Percentiles rank a stretch among this genome's conserved stretches.
phyloP scores from a whole-genome alignment of 768 basidiomycete genomes.

The Hydnomerulius pinastri region DNA sequence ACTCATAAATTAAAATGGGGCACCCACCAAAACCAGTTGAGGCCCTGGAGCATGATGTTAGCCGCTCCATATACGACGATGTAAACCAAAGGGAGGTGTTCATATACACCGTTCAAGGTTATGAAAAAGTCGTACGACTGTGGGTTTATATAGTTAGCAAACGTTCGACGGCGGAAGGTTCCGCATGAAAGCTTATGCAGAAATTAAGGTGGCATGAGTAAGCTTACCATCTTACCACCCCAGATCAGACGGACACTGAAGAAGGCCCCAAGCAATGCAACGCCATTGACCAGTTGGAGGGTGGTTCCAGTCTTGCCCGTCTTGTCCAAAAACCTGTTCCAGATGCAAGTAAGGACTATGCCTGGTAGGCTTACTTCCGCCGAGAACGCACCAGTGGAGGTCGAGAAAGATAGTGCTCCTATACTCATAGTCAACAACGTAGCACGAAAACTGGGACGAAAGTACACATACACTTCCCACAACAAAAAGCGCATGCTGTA shows the following conservation, averaged over 20 bases:
- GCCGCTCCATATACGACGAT: conserved; percentile 53
- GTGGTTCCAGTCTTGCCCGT: conserved; percentile 67
- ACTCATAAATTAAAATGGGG: background rate
- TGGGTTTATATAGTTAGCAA: background rate
- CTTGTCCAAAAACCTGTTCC: conserved; percentile 73
- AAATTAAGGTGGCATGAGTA: background rate
- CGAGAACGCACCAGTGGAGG: conserved; percentile 68
- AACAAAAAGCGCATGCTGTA: conserved; percentile 76
- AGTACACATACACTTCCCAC: conserved; percentile 68
- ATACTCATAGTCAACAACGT: conserved; percentile 6
- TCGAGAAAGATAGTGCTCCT: conserved; percentile 88
- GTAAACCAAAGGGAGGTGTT: conserved; percentile 54
- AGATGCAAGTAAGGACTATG: background rate
- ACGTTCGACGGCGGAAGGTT: background rate
- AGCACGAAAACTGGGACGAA: background rate
- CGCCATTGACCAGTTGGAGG: conserved; percentile 72
- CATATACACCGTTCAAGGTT: conserved; percentile 56
- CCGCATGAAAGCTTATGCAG: background rate
- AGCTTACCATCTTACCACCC: conserved; percentile 51
- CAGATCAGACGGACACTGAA: conserved; percentile 70
- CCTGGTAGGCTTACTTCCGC: background rate
- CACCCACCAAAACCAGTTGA: conserved; percentile 84
- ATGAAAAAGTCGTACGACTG: conserved; percentile 70
- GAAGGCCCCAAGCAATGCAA: conserved; percentile 66
- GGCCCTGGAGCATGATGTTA: conserved; percentile 64